These are phyloP conservation scores for Arabis alpina DNA, from an alignment of 345 rosid species.

Conservation along the genomic window DNA sequence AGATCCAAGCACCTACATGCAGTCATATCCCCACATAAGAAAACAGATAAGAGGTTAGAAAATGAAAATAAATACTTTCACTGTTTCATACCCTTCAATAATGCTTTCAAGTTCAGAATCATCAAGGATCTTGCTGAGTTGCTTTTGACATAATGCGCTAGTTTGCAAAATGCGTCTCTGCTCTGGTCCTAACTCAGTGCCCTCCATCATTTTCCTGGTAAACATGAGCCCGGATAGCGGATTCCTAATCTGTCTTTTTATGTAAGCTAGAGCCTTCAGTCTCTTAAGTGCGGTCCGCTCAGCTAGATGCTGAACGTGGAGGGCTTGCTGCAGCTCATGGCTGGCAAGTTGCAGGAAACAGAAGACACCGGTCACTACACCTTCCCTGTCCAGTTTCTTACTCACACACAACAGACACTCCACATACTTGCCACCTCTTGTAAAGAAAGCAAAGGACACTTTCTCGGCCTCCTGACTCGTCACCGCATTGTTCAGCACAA, in stretches of 20 bases:
- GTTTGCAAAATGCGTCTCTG: slow-evolving; percentile 71
- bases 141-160: slow-evolving; percentile 82
- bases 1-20: slow-evolving; percentile 70
- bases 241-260: slow-evolving; percentile 79
- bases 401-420: slow-evolving; percentile 83
- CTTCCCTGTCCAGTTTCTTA: slow-evolving; percentile 80
- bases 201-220: slow-evolving; percentile 77
- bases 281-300: slow-evolving; percentile 82
- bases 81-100: slow-evolving; percentile 69
- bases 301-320: slow-evolving; percentile 80
- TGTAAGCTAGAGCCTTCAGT: slow-evolving; percentile 74
- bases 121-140: slow-evolving; percentile 78
- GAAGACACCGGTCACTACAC: slow-evolving; percentile 74
- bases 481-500: slow-evolving; percentile 76
- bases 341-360: slow-evolving; percentile 98
- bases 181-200: slow-evolving; percentile 69
- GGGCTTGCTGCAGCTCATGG: slow-evolving; percentile 88
- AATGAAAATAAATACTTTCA: neutral
- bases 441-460: slow-evolving; percentile 77
- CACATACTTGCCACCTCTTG: slow-evolving; percentile 69
- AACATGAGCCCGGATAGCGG: slow-evolving; percentile 82
- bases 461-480: slow-evolving; percentile 75
- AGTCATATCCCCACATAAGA: slow-evolving; percentile 19
- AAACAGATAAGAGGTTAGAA: neutral
- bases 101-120: slow-evolving; percentile 86